A percentile compares a stretch with the other conserved stretches of the same genome.
Evolutionary conservation across 179 eudicot genomes (phyloP).

Genomic region (Monotropa hypopitys): DNA sequence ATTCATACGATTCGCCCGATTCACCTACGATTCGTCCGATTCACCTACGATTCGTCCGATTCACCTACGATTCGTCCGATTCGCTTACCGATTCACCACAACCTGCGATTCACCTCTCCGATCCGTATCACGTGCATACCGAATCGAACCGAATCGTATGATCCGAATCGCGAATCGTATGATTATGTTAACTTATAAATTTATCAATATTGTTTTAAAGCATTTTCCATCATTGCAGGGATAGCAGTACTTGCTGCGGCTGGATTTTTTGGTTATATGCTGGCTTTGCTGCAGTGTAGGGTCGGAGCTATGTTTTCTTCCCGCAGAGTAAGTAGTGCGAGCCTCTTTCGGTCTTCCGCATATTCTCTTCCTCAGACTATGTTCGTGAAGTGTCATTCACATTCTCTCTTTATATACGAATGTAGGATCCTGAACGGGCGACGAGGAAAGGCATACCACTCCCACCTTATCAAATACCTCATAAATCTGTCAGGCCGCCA

Average conservation of each 20-base stretch:
- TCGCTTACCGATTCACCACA: too few relatives aligned
- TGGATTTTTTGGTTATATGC: constrained; percentile 84
- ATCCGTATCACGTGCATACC: too few relatives aligned
- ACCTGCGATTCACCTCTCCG: too few relatives aligned
- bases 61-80: too few relatives aligned
- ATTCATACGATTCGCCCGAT: too few relatives aligned
- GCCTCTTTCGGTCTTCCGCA: neutral
- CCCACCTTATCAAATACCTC: constrained; percentile 43
- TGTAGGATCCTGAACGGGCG: constrained; percentile 21
- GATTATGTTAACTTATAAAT: too few relatives aligned
- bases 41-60: too few relatives aligned
- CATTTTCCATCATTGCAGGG: constrained; percentile 26
- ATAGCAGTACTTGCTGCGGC: constrained; percentile 76
- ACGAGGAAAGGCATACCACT: constrained; percentile 20
- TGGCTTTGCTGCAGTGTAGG: constrained; percentile 79
- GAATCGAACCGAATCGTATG: too few relatives aligned
- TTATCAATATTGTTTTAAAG: neutral
- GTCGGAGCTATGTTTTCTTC: constrained; percentile 56
- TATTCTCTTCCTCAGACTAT: neutral
- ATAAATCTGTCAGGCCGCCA: constrained; percentile 52
- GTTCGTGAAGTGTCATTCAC: neutral
- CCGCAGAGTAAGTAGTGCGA: constrained; percentile 32
- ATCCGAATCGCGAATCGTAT: too few relatives aligned
- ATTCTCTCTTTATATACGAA: neutral
- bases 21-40: too few relatives aligned